These are phyloP conservation scores for Plasmodium knowlesi DNA, from an alignment of 169 alveolate genomes.

Conservation along the genomic window DNA sequence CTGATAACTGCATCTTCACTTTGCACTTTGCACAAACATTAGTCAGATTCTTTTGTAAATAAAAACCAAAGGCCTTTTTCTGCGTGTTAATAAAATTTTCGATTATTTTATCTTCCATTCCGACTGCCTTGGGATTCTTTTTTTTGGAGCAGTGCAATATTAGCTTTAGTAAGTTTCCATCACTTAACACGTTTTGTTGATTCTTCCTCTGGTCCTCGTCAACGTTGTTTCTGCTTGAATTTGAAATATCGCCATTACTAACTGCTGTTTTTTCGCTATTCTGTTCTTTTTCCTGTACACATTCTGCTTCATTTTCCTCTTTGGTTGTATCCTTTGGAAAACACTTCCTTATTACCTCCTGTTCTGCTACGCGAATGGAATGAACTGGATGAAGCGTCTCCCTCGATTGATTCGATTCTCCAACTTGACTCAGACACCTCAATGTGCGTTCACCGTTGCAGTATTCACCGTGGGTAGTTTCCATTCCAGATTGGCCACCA, in stretches of 20 bases:
- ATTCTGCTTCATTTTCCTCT: neutral
- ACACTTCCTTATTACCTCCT: neutral
- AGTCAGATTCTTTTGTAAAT: neutral
- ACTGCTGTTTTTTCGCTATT: neutral
- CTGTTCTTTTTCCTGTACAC: neutral
- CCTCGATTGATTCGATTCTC: neutral
- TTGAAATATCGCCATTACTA: neutral
- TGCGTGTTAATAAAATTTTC: conserved; percentile 33
- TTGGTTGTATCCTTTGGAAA: neutral
- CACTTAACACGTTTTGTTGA: conserved; percentile 3
- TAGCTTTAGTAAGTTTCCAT: conserved; percentile 18
- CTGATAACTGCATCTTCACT: conserved; percentile 36
- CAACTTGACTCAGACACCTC: neutral
- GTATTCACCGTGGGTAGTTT: neutral
- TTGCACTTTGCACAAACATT: conserved; percentile 45
- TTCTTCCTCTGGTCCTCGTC: neutral
- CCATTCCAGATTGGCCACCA: conserved; percentile 2
- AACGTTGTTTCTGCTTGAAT: neutral
- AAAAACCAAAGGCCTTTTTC: neutral
- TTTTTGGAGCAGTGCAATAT: conserved; percentile 15
- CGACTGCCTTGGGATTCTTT: neutral
- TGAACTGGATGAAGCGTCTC: neutral
- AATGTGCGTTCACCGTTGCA: neutral
- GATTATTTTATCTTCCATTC: conserved; percentile 25
- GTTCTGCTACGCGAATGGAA: neutral